A percentile compares a stretch with the other conserved stretches of the same genome.
These are phyloP conservation scores for Fusarium proliferatum DNA, from an alignment of 2,329 filamentous ascomycete genomes.

Conservation along the genomic window DNA sequence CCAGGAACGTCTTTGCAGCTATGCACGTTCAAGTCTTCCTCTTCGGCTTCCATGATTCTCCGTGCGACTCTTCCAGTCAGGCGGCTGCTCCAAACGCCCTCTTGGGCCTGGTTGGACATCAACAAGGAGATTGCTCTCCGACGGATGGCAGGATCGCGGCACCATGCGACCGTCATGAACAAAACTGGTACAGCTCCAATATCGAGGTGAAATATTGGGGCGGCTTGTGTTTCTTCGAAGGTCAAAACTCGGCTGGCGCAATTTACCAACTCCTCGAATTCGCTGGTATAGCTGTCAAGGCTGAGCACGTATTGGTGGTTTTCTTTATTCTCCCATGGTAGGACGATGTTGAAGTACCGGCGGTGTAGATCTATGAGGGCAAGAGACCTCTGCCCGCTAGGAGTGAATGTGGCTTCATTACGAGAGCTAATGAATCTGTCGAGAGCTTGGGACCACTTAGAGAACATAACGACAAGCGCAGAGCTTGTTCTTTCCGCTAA, in stretches of 20 bases:
- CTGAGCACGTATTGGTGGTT: not conserved
- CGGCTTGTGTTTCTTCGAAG: not conserved
- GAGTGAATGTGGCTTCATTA: fast-evolving
- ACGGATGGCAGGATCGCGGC: not conserved
- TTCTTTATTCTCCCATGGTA: not conserved
- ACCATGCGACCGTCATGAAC: not conserved
- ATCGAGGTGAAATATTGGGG: not conserved
- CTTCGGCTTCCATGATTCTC: not conserved
- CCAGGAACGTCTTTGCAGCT: not conserved
- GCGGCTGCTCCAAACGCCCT: not conserved
- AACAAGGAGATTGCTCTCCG: not conserved
- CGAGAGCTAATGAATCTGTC: not conserved
- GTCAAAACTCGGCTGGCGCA: not conserved
- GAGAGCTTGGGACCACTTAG: not conserved
- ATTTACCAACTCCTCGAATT: not conserved
- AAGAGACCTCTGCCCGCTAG: not conserved
- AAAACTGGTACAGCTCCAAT: not conserved
- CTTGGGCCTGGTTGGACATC: not conserved
- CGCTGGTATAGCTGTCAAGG: fast-evolving
- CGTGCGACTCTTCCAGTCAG: not conserved
- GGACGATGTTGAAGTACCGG: not conserved
- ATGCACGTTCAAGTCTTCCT: fast-evolving
- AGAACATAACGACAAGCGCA: fast-evolving
- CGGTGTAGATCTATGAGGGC: not conserved
- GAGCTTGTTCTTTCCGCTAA: not conserved